Evolutionary conservation across 345 rosid species (phyloP), one percentile per base, ranked within the genome.

Genomic region (Eucalyptus victrix): DNA sequence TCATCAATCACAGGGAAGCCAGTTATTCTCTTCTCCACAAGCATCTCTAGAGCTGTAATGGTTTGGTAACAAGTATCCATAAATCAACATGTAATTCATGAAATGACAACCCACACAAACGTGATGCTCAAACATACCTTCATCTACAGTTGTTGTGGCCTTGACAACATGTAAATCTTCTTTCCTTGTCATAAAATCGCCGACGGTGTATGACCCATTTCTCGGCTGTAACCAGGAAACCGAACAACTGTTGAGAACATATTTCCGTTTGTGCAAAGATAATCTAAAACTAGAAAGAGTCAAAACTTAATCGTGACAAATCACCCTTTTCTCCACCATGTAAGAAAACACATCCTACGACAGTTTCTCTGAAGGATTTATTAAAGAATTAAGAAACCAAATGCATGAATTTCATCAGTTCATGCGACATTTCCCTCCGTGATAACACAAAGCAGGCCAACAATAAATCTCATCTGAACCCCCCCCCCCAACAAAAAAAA

Each of bases 1-100:
- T 97, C 98, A 90, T 97, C 97, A 67, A 96, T 92, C 91, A 97
- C 99, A 62, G 99, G 99, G 87, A 97, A 95, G 81, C 99, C 99
- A 11, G 98, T 95, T 86, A 97, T 91, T 93, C 98, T 96, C 93
- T 93, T 93, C 92, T 98, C 96, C 90, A 97, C 98, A 54, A 98
- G 95, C 89, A 90, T 89, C 91, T 96, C 97, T 93, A 97, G 91
- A 53, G 99, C 99, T 97, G 95, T 91, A 88, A 86, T 23, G 12
- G 56, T 21, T 49, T 60, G 34, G 81, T 32, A n/a, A 81, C 10
- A 87, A 26, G 47, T 40, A 81, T 17, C 83, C 23, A 18, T 72
- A 54, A 24, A 87, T 51, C 58, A 53, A 21, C 37, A 17, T 34
- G 44, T 51, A 26, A 40, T 51, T 30, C 88, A 50, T 28, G 72